phyloP scores from a whole-genome alignment of 257 asterid species.

The Mitragyna speciosa region DNA sequence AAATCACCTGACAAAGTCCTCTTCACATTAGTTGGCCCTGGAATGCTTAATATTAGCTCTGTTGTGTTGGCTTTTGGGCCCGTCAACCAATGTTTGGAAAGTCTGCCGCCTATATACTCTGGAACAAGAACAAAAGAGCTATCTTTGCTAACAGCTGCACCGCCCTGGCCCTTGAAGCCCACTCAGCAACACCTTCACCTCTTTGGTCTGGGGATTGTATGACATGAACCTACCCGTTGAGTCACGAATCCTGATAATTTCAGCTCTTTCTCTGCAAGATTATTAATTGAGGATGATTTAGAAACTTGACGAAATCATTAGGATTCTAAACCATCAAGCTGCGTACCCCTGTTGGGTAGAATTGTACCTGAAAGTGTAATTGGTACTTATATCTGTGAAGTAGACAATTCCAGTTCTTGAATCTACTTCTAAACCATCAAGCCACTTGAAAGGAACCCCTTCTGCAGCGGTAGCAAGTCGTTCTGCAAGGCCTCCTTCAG shows the following conservation, averaged over 20 bases:
- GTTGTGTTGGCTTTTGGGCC: neutral
- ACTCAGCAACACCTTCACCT: conserved; percentile 3
- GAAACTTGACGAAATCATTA: too few species aligned
- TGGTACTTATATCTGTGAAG: conserved; percentile 13
- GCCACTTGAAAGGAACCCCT: conserved; percentile 14
- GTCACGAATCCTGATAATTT: neutral
- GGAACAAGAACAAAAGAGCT: conserved; percentile 5
- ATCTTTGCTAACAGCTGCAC: neutral
- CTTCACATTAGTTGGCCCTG: neutral
- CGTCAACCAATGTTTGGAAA: conserved; percentile 10
- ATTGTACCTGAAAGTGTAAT: neutral
- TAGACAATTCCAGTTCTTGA: conserved; percentile 1
- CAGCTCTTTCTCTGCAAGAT: neutral
- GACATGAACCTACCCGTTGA: conserved; percentile 14
- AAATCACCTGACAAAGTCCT: neutral
- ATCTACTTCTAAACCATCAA: conserved; percentile 14
- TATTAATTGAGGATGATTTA: neutral
- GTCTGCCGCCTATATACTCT: neutral
- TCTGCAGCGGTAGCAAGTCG: conserved; percentile 6
- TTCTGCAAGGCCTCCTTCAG: conserved; percentile 13
- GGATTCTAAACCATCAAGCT: too few species aligned
- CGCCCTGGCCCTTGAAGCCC: neutral
- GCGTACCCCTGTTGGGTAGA: too few species aligned
- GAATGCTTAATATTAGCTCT: neutral
- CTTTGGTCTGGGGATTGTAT: conserved; percentile 2